A percentile compares a stretch with the other conserved stretches of the same genome.
These are phyloP conservation scores for Sphaerobolus stellatus DNA, from an alignment of 1,284 basidiomycete genomes.

Conservation along the genomic window DNA sequence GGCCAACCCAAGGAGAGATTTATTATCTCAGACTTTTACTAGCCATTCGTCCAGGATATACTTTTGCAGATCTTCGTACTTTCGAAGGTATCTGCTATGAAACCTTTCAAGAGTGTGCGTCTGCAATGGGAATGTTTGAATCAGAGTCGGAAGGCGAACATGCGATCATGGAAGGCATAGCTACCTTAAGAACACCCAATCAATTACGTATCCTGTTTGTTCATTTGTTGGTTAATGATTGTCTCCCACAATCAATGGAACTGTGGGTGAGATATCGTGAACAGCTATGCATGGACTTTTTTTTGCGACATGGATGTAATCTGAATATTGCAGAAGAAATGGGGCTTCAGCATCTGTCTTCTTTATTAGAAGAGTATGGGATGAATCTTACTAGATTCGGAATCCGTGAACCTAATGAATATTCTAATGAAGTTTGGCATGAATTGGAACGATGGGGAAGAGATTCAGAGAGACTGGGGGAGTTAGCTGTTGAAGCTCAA, in stretches of 20 bases:
- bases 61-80: conserved; percentile 25
- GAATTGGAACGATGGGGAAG: conserved; percentile 31
- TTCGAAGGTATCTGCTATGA: conserved; percentile 19
- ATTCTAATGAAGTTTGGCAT: conserved; percentile 23
- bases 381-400: conserved; percentile 23
- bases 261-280: conserved; percentile 18
- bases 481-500: conserved; percentile 21
- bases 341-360: conserved; percentile 11
- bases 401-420: conserved; percentile 27
- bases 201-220: too few relatives aligned
- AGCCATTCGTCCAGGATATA: conserved; percentile 17
- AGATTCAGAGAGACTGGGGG: conserved; percentile 16
- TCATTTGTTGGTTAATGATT: conserved; percentile 22
- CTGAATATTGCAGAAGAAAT: neutral
- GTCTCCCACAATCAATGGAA: conserved; percentile 11
- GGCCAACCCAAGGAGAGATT: conserved; percentile 31
- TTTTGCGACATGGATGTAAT: conserved; percentile 16
- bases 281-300: conserved; percentile 11
- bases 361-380: conserved; percentile 19
- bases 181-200: conserved; percentile 18
- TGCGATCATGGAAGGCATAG: conserved; percentile 22
- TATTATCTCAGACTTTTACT: conserved; percentile 35
- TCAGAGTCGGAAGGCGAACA: conserved; percentile 23
- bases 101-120: conserved; percentile 32
- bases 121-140: conserved; percentile 27